Base-by-base conservation (phyloP, 2,329 filamentous ascomycete species). In the Fusarium sp. region DNA sequence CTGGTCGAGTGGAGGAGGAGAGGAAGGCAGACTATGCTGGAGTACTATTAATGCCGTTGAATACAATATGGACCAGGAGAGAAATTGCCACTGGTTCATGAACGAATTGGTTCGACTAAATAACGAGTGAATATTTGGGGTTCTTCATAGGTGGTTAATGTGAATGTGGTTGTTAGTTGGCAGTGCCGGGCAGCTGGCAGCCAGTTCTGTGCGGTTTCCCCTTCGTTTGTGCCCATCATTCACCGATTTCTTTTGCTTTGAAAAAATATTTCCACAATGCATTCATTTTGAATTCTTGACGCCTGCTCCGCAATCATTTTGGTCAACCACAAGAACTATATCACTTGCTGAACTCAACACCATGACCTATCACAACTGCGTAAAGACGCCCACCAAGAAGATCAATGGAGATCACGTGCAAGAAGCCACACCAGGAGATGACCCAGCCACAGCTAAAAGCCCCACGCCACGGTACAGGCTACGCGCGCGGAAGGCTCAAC, bases 11-110 rank as follows among this genome's bases (percentile, higher is more conserved):
- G 38, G 44, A 65, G 58, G 44, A 65, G 58, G 58, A 72, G 53
- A 62, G 56, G 56, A 72, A 49, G 63, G 62, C 67, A 66, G 62
- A 63, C 56, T 72, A 67, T 20, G 62, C 67, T 57, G 64, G 68
- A 70, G 66, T 71, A 74, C 69, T 59, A 56, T 62, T 72, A 69
- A 75, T 77, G 69, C 67, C 60, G 74, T 77, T 78, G 75, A 78
- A 77, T 75, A 75, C 70, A 72, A 69, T 36, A 64, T 60, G 71
- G 64, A 62, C 38, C 44, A 20, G 9, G 40, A 31, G 40, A 31
- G 16, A 22, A 31, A 58, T 35, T 38, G 10, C 11, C 14, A 51
- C 33, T 44, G 14, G 17, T 14, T 29, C 24, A 57, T 40, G 17
- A 33, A 55, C 17, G 14, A 29, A 14, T 9, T 31, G 8, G 10